Base-by-base conservation (phyloP, 441 rosid genomes). In the Mallotus repandus region DNA sequence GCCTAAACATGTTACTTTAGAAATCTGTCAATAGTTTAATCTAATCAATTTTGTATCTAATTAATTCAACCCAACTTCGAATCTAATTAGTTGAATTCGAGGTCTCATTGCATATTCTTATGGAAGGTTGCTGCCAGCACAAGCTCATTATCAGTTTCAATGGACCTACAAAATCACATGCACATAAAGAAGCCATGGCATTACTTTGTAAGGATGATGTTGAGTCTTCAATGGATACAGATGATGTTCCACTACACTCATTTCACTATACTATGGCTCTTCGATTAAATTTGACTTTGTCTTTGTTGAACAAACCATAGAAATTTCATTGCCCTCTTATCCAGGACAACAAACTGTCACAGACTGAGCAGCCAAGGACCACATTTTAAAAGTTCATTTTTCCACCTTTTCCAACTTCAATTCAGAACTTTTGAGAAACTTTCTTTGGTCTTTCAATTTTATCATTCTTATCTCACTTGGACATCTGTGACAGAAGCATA, bases 281-380 rank as follows among this genome's bases (percentile, higher is more conserved):
- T 70, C 7, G 7, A 35, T 35, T 45, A 0, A 2, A 56, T 46
- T 62, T 19, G 18, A 55, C 53, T 29, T 67, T 41, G 55, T 57
- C 63, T 7, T 22, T 8, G 13, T 18, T 15, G 16, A 43, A 70
- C 9, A 13, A 55, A n/a, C 19, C 71, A 18, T 13, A 18, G 22
- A 13, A 55, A 56, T 22, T 11, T 59, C 7, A 7, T 16, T 43
- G 63, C 43, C 81, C 75, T 74, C 72, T 70, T 70, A 74, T 78
- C 69, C 81, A 74, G 15, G 81, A 75, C 75, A 70, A 35, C 32
- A 7, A 64, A 57, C 56, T 41, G 68, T 68, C 41, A 63, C 2
- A 18, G 9, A 2, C 19, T 25, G 49, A 60, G n/a, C 57, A 62
- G 56, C 48, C 22, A 43, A 62, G 74, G 77, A 41, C 80, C 80